Base-by-base conservation (phyloP, 805 yeast genomes). In the Tetrapisispora phaffii region DNA sequence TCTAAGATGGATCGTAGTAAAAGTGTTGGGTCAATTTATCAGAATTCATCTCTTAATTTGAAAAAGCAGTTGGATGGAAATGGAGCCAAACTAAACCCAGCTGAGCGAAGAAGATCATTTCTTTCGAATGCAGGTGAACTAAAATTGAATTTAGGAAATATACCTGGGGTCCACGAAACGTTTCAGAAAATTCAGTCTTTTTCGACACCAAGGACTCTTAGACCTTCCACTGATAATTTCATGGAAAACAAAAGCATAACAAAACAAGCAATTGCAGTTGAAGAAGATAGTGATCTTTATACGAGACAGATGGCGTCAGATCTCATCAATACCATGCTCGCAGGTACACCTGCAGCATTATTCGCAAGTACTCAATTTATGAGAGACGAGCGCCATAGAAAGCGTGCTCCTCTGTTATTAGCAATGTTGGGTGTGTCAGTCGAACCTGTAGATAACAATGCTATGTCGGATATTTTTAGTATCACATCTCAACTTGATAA, bases 361-460 rank as follows among this genome's bases (percentile, higher is more conserved):
- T 70, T 87, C 46, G 70, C 87, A 5, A 87, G 93, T 4, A 77
- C 94, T 1, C 74, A 80, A 33, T 77, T 93, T 48, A 70, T 80
- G 39, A 75, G 77, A 44, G 96, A 88, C 60, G 95, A 86, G 48
- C 76, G 74, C 51, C 86, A 85, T 1, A 73, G 75, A 3, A 75
- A 80, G 45, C 75, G 96, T 48, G 93, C 95, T 0, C 96, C 98
- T 1, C 70, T 90, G 29, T 62, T 93, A 34, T 64, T 88, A 34
- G 81, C 85, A 16, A 76, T 88, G 62, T 57, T 93, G 21, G 82
- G 86, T 6, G 70, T 88, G 35, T 72, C 74, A 36, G 71, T 93
- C 4, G 54, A 54, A 38, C 64, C 60, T 63, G 74, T 35, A 2
- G 36, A 39, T 3, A 28, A 29, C 5, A 20, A 24, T 7, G 23